Conservation (phyloP, 352 stramenopile species). For the Pythium coloratum region DNA sequence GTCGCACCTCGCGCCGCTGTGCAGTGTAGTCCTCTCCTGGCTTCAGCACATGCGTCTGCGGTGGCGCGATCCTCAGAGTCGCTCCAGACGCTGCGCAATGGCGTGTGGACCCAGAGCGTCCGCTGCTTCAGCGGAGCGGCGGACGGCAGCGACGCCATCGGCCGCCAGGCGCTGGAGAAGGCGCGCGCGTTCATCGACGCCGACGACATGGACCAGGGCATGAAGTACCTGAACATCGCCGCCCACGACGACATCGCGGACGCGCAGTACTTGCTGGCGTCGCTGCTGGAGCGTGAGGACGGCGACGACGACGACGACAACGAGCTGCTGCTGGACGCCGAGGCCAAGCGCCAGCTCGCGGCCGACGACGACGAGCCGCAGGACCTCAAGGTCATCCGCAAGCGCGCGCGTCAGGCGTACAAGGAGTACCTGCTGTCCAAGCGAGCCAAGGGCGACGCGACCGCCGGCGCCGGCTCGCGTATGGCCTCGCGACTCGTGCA, state of each 20-base stretch:
- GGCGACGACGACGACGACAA: conserved; percentile 24
- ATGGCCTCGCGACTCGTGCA: conserved; percentile 41
- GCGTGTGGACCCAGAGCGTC: conserved; percentile 1
- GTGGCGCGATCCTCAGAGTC: neutral
- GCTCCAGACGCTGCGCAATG: neutral
- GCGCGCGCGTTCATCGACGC: conserved; percentile 59
- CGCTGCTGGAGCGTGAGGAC: conserved; percentile 49
- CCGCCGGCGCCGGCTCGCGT: conserved; percentile 10
- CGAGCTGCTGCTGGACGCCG: conserved; percentile 58
- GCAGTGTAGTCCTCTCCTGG: neutral
- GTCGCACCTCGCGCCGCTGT: neutral
- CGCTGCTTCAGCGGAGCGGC: neutral
- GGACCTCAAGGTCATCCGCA: conserved; percentile 78
- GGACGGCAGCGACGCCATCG: conserved; percentile 8
- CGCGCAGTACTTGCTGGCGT: conserved; percentile 76
- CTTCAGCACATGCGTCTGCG: neutral
- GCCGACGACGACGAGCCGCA: conserved; percentile 44
- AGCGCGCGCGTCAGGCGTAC: conserved; percentile 73
- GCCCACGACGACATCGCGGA: conserved; percentile 64
- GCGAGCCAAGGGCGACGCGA: conserved; percentile 26
- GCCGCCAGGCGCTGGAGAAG: conserved; percentile 48
- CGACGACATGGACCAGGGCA: conserved; percentile 53
- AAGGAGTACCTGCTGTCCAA: conserved; percentile 67
- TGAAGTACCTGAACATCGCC: conserved; percentile 60
- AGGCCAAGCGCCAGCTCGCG: conserved; percentile 62